Evolutionary conservation across 2,329 filamentous ascomycete species (phyloP).

Genomic region (Trichoderma aggressivum): DNA sequence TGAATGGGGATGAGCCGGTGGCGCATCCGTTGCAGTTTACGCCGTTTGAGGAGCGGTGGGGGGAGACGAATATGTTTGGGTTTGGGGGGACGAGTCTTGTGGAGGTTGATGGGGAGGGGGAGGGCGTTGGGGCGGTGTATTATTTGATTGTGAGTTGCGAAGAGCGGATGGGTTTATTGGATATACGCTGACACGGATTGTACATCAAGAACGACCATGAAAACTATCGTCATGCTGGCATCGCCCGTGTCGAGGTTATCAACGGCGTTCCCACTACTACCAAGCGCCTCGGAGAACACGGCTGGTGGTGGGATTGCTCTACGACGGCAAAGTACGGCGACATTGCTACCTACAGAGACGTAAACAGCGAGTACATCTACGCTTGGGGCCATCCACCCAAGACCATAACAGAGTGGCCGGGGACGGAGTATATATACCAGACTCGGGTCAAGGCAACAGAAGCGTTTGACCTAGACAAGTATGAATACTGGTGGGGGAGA

Average conservation of each 20-base stretch:
- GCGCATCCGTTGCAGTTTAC: slow-evolving; percentile 36
- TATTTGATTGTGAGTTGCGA: slow-evolving; percentile 34
- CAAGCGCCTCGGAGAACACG: slow-evolving; percentile 24
- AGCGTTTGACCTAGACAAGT: slow-evolving; percentile 36
- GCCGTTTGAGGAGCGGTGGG: slow-evolving; percentile 36
- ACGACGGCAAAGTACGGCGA: slow-evolving; percentile 37
- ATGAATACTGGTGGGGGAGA: slow-evolving; percentile 42
- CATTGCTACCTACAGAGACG: slow-evolving; percentile 36
- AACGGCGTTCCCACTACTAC: slow-evolving; percentile 35
- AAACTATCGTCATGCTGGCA: slow-evolving; percentile 35
- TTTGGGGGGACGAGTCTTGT: slow-evolving; percentile 41
- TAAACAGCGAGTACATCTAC: slow-evolving; percentile 38
- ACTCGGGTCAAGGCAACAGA: slow-evolving; percentile 34
- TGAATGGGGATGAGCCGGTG: slow-evolving; percentile 30
- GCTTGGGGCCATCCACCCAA: slow-evolving; percentile 38
- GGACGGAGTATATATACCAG: slow-evolving; percentile 34
- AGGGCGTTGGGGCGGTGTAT: slow-evolving; percentile 32
- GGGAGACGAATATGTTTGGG: slow-evolving; percentile 33
- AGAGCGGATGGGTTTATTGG: background rate
- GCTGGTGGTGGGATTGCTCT: slow-evolving; percentile 37
- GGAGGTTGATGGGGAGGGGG: slow-evolving; percentile 30
- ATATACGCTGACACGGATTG: background rate
- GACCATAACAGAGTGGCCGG: slow-evolving; percentile 25
- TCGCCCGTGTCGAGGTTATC: slow-evolving; percentile 35
- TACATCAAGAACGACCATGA: slow-evolving; percentile 29